These are phyloP conservation scores for Claviceps sorghi DNA, from an alignment of 2,329 filamentous ascomycete species.

Conservation along the genomic window DNA sequence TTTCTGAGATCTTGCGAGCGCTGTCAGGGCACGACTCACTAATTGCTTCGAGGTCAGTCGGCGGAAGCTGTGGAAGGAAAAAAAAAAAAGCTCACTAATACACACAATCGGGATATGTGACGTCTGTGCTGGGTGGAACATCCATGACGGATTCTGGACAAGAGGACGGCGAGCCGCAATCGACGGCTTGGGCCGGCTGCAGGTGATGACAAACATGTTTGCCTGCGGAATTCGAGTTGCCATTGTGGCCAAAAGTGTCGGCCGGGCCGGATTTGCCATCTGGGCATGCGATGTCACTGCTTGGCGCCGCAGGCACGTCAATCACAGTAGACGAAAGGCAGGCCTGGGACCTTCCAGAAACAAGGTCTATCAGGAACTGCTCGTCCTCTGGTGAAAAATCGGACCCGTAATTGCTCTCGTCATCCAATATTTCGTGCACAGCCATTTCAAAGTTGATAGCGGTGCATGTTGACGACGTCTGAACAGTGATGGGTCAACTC, in stretches of 20 bases:
- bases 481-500: not conserved
- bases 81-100: constrained; percentile 6
- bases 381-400: constrained; percentile 34
- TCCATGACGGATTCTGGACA: not conserved
- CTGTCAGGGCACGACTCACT: constrained; percentile 37
- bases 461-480: not conserved
- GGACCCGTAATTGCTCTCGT: constrained; percentile 30
- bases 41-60: constrained; percentile 55
- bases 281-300: not conserved
- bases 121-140: constrained; percentile 11
- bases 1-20: constrained; percentile 8
- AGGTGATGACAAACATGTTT: not conserved
- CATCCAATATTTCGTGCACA: not conserved
- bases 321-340: not conserved
- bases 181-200: not conserved
- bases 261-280: constrained; percentile 1
- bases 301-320: not conserved
- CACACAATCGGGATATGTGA: constrained; percentile 41
- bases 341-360: constrained; percentile 9
- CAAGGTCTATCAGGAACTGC: constrained; percentile 22
- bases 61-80: constrained; percentile 3
- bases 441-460: constrained; percentile 1
- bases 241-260: not conserved
- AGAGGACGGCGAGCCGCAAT: not conserved
- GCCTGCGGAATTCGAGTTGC: not conserved